phyloP scores from a whole-genome alignment of 306 rosid species.

The Cicer cuneatum region DNA sequence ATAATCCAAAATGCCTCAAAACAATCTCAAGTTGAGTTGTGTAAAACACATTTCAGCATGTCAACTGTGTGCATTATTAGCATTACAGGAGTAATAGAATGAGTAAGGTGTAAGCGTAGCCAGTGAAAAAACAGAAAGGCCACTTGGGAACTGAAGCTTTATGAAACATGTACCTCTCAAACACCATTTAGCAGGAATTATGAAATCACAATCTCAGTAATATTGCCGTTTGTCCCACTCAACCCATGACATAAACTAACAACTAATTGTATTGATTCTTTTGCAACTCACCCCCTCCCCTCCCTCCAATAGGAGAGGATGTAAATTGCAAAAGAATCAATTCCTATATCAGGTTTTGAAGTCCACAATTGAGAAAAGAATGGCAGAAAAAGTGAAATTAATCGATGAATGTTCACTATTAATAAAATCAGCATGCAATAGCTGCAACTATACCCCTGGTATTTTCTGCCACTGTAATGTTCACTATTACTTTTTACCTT shows the following conservation, averaged over 20 bases:
- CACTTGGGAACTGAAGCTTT: slow-evolving; percentile 34
- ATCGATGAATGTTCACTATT: background rate
- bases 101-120: slow-evolving; percentile 20
- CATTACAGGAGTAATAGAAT: slow-evolving; percentile 37
- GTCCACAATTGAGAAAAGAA: slow-evolving; percentile 1
- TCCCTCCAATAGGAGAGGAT: background rate
- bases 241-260: background rate
- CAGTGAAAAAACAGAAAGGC: slow-evolving; percentile 14
- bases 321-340: background rate
- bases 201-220: slow-evolving; percentile 9
- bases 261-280: background rate
- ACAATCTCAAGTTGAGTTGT: slow-evolving; percentile 44
- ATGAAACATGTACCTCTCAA: slow-evolving; percentile 3
- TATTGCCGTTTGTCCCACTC: background rate
- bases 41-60: slow-evolving; percentile 41
- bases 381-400: background rate
- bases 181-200: background rate
- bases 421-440: background rate
- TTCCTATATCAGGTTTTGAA: background rate
- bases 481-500: background rate
- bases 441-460: background rate
- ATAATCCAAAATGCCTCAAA: slow-evolving; percentile 43
- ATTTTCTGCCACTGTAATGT: background rate
- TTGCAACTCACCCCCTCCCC: background rate
- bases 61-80: slow-evolving; percentile 42